phyloP scores from a whole-genome alignment of 495 filamentous ascomycete genomes.

The Penicillium atrosanguineum region DNA sequence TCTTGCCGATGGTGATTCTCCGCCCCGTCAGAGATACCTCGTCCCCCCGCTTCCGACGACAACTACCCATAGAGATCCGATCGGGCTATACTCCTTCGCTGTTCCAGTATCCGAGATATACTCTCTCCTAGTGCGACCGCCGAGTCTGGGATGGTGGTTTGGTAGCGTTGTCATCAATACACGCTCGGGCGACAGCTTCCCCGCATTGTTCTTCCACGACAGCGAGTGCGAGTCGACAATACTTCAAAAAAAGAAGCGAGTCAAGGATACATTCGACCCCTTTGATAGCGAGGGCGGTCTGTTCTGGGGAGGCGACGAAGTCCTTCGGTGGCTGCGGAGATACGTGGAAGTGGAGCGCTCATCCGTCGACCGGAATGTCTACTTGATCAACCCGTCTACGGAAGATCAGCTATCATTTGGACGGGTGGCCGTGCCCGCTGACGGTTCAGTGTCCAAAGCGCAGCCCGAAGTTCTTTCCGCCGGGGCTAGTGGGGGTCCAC shows the following conservation, averaged over 20 bases:
- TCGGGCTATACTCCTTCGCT: conserved; percentile 89
- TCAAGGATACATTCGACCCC: conserved; percentile 82
- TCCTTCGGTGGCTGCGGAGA: conserved; percentile 81
- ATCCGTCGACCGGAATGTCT: conserved; percentile 79
- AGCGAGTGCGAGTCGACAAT: conserved; percentile 95
- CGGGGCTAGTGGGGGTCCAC: conserved; percentile 28
- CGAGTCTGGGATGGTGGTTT: conserved; percentile 97
- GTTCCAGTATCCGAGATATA: conserved; percentile 88
- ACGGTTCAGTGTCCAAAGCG: conserved; percentile 31
- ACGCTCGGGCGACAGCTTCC: conserved; percentile 83
- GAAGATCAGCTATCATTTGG: conserved; percentile 85
- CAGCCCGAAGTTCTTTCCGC: conserved; percentile 30
- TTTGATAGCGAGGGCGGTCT: conserved; percentile 80
- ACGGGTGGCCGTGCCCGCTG: conserved; percentile 36
- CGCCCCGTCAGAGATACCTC: conserved; percentile 83
- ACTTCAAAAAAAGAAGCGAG: conserved; percentile 81
- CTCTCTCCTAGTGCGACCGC: conserved; percentile 83
- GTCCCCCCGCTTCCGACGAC: conserved; percentile 84
- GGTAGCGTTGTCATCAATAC: conserved; percentile 92
- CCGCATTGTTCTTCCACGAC: conserved; percentile 96
- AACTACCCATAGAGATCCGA: conserved; percentile 63
- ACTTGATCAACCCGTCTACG: conserved; percentile 80
- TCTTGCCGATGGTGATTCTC: conserved; percentile 71
- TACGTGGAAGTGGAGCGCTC: conserved; percentile 83
- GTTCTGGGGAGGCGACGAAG: conserved; percentile 98